These are phyloP conservation scores for Yarrowia divulgata DNA, from an alignment of 805 yeast genomes.

Conservation along the genomic window DNA sequence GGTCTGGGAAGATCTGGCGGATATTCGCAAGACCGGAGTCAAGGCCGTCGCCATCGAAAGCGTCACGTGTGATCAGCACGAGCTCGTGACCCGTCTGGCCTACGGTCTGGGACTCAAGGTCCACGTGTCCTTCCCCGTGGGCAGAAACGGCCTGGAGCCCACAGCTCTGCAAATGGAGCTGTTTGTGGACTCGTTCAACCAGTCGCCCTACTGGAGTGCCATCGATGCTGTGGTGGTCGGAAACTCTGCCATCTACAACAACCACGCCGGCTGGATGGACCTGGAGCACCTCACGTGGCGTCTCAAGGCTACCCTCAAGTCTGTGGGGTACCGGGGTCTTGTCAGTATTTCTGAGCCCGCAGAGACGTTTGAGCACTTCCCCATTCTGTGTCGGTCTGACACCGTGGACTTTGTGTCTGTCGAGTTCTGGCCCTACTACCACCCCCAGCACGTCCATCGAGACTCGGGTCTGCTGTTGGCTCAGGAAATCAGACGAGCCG, in stretches of 20 bases:
- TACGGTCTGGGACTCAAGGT: constrained; percentile 3
- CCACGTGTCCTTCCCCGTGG: constrained; percentile 14
- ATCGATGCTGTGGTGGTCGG: constrained; percentile 18
- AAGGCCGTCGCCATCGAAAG: constrained; percentile 10
- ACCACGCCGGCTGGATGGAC: constrained; percentile 24
- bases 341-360: constrained; percentile 14
- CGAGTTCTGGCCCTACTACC: constrained; percentile 29
- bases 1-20: constrained; percentile 5
- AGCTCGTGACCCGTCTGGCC: constrained; percentile 12
- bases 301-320: constrained; percentile 12
- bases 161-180: constrained; percentile 5
- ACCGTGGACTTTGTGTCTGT: constrained; percentile 10
- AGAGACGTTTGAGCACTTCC: constrained; percentile 14
- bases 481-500: neutral
- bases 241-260: constrained; percentile 23
- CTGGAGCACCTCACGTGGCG: constrained; percentile 13
- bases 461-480: constrained; percentile 7
- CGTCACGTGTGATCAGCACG: constrained; percentile 12
- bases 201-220: neutral
- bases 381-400: constrained; percentile 13
- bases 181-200: constrained; percentile 5
- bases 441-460: constrained; percentile 2
- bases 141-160: neutral
- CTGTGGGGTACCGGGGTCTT: neutral
- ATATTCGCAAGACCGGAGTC: neutral